Base-by-base conservation (phyloP, 768 basidiomycete genomes). In the Gloeophyllum trabeum region DNA sequence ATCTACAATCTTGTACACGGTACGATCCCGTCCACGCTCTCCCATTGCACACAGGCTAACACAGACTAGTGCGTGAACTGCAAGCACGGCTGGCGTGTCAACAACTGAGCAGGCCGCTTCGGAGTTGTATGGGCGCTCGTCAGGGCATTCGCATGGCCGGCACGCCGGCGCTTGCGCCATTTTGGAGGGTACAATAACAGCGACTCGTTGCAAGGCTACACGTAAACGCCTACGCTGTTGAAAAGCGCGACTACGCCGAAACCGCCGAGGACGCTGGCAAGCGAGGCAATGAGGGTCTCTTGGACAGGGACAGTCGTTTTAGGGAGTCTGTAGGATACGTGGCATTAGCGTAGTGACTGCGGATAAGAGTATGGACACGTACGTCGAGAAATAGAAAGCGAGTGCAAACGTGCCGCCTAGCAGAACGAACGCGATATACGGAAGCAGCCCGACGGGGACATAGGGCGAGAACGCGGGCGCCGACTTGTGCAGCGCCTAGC, bases 1-100 rank as follows among this genome's bases (percentile, higher is more conserved):
- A 3, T 87, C 88, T 24, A 96, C 91, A 10, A 80, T 93, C 52
- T 81, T 94, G 59, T 96, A 93, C 61, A 89, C 81, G n/a, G 91
- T 91, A 56, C 46, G 84, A 69, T 24, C 47, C 18, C 7, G 20
- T 37, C 36, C 36, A 30, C n/a, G 7, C 39, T 38, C 34, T 23
- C 39, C 39, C 26, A 41, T n/a, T 24, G 28, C 22, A 34, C 5
- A 20, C 37, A 35, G 32, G 40, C 18, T n/a, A 20, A 46, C 44
- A 25, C 6, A 32, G 44, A 25, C 32, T 55, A 89, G 87, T 89
- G 85, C 46, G 72, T 68, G 23, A 69, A 72, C 39, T 87, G 85
- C 70, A 78, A 77, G 54, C 74, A 84, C 48, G 82, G 82, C 32
- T 89, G 84, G 85, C 74, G 84, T 46, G 71, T 84, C 53, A 88